phyloP scores from a whole-genome alignment of 148 eudicot species.

The Talinum fruticosum region DNA sequence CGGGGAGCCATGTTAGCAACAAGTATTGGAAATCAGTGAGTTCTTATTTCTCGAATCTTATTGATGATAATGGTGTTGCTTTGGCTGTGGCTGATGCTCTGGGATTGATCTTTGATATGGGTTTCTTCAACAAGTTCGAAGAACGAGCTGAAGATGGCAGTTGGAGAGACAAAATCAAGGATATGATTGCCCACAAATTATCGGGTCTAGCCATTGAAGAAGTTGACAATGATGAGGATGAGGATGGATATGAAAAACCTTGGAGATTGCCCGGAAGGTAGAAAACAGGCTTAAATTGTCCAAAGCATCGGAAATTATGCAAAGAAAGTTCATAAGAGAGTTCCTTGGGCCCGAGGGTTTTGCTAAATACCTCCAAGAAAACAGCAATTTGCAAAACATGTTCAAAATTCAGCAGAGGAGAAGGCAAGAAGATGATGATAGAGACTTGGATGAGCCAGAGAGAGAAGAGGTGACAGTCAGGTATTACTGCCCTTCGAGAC shows the following conservation, averaged over 20 bases:
- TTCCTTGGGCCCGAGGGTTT: not conserved
- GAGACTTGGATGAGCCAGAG: not conserved
- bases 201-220: not conserved
- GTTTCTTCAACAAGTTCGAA: not conserved
- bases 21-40: not conserved
- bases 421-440: too few relatives aligned
- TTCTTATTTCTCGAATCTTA: too few relatives aligned
- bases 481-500: not conserved
- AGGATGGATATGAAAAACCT: too few relatives aligned
- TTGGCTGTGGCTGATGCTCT: not conserved
- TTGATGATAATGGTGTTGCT: not conserved
- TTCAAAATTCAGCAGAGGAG: too few relatives aligned
- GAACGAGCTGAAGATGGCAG: not conserved
- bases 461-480: not conserved
- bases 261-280: too few relatives aligned
- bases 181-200: not conserved
- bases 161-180: not conserved
- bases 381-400: not conserved
- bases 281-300: too few relatives aligned
- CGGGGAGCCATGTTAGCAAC: not conserved
- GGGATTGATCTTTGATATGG: not conserved
- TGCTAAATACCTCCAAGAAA: not conserved
- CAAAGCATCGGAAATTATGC: not conserved
- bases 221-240: not conserved
- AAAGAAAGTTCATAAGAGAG: not conserved